Conservation (phyloP, 2,329 filamentous ascomycete genomes). For the Bipolaris zeicola region DNA sequence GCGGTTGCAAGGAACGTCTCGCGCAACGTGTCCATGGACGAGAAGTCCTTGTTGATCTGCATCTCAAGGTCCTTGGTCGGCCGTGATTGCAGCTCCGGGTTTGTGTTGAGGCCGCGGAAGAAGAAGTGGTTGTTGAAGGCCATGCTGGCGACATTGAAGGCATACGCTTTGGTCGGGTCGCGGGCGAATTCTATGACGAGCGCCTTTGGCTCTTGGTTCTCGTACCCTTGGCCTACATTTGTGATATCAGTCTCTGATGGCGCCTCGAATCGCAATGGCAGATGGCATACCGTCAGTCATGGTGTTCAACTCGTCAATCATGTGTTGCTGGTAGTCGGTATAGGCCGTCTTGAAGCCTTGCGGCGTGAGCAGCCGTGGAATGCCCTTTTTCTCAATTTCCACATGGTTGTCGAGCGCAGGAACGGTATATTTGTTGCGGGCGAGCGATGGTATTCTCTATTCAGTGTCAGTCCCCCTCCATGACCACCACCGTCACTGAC, state of each 20-base stretch:
- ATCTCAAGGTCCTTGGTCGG: constrained; percentile 59
- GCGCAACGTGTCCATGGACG: constrained; percentile 80
- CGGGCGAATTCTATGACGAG: constrained; percentile 78
- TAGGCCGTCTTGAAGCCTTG: constrained; percentile 77
- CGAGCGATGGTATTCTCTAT: constrained; percentile 32
- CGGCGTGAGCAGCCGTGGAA: constrained; percentile 73
- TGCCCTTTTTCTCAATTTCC: constrained; percentile 57
- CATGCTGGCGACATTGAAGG: constrained; percentile 98
- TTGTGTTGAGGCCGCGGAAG: constrained; percentile 63
- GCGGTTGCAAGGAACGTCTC: constrained; percentile 81
- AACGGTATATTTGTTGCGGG: constrained; percentile 50
- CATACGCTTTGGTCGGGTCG: constrained; percentile 73
- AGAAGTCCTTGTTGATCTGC: constrained; percentile 73
- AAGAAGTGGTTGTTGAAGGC: constrained; percentile 90
- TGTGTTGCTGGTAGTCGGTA: constrained; percentile 77
- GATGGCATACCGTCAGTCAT: constrained; percentile 67
- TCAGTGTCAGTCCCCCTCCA: constrained; percentile 30
- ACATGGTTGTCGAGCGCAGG: constrained; percentile 57
- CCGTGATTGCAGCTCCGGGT: constrained; percentile 29
- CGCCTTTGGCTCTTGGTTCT: constrained; percentile 65
- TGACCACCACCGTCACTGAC: constrained; percentile 5
- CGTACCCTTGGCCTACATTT: constrained; percentile 65
- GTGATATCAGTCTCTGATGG: constrained; percentile 8
- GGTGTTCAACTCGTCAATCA: constrained; percentile 77
- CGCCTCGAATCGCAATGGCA: neutral